Evolutionary conservation across 2,329 filamentous ascomycete genomes (phyloP).

Genomic region (Juglanconis juglandina): DNA sequence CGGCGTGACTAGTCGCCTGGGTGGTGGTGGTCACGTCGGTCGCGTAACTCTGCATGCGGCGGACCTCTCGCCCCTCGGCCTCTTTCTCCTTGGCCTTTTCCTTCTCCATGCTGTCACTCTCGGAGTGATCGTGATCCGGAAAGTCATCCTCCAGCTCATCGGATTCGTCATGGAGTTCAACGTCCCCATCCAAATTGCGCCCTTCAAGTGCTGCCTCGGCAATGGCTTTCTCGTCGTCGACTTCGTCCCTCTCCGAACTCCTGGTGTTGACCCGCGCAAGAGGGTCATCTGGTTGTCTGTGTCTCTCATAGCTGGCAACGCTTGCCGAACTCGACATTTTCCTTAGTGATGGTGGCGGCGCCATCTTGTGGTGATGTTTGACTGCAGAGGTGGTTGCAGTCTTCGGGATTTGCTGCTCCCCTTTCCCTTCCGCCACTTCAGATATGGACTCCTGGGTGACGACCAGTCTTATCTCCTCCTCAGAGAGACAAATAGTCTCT

Average conservation of each 20-base stretch:
- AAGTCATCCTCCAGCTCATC: conserved; percentile 14
- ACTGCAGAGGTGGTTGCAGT: not conserved
- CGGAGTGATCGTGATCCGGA: conserved; percentile 9
- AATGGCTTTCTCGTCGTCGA: conserved; percentile 19
- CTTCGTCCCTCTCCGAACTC: conserved; percentile 13
- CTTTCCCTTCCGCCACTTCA: not conserved
- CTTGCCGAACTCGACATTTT: conserved; percentile 10
- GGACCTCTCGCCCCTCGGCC: conserved; percentile 31
- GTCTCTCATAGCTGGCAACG: conserved; percentile 19
- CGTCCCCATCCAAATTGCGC: not conserved
- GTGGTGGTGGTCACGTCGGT: conserved; percentile 51
- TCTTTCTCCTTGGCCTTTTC: conserved; percentile 20
- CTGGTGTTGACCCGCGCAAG: conserved; percentile 18
- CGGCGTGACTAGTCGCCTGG: conserved; percentile 35
- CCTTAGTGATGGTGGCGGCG: conserved; percentile 3
- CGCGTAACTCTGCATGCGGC: conserved; percentile 48
- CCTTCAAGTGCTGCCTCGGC: conserved; percentile 14
- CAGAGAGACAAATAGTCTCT: too few relatives aligned
- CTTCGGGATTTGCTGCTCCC: not conserved
- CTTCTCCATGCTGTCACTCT: conserved; percentile 15
- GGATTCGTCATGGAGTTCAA: not conserved
- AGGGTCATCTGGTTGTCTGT: conserved; percentile 20
- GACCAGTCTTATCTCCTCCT: not conserved
- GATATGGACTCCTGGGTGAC: not conserved
- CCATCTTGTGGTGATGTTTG: not conserved